A percentile compares a stretch with the other conserved stretches of the same genome.
Conservation (phyloP, 495 filamentous ascomycete species). For the Stereocaulon alpinum region DNA sequence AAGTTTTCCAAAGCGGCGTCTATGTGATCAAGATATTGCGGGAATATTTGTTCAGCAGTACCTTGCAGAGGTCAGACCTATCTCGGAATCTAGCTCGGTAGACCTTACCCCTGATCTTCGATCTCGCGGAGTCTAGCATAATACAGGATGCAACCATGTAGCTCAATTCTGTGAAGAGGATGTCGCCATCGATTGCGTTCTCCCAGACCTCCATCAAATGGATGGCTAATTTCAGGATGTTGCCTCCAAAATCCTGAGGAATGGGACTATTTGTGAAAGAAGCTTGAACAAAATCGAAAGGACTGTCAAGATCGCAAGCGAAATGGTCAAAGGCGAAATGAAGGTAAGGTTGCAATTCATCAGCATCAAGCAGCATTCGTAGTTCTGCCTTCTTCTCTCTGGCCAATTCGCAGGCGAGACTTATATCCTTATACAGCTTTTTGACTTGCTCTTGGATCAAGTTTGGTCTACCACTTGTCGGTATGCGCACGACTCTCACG, state of each 20-base stretch:
- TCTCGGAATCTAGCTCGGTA: not conserved
- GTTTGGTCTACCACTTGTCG: slow-evolving; percentile 33
- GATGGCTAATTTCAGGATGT: slow-evolving; percentile 42
- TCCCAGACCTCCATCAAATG: slow-evolving; percentile 31
- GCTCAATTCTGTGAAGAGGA: slow-evolving; percentile 39
- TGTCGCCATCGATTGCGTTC: slow-evolving; percentile 22
- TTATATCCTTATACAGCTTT: slow-evolving; percentile 37
- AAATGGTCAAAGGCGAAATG: slow-evolving; percentile 49
- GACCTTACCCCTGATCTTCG: slow-evolving; percentile 29
- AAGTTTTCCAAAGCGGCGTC: slow-evolving; percentile 41
- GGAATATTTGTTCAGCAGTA: slow-evolving; percentile 21
- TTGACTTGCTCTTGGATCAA: slow-evolving; percentile 40
- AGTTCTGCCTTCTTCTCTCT: slow-evolving; percentile 31
- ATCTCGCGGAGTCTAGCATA: slow-evolving; percentile 41
- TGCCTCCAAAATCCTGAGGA: slow-evolving; percentile 41
- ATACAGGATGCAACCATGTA: slow-evolving; percentile 45
- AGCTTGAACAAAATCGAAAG: slow-evolving; percentile 47
- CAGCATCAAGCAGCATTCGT: slow-evolving; percentile 39
- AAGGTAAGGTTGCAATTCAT: slow-evolving; percentile 42
- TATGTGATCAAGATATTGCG: slow-evolving; percentile 30
- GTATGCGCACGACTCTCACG: slow-evolving; percentile 44
- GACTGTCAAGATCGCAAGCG: slow-evolving; percentile 35
- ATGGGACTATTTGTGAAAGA: slow-evolving; percentile 36
- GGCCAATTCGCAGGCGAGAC: slow-evolving; percentile 29
- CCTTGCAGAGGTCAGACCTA: slow-evolving; percentile 11